Percentiles rank a stretch among this genome's conserved stretches.
Conservation (phyloP, 805 yeast genomes). For the Candida schatavii region DNA sequence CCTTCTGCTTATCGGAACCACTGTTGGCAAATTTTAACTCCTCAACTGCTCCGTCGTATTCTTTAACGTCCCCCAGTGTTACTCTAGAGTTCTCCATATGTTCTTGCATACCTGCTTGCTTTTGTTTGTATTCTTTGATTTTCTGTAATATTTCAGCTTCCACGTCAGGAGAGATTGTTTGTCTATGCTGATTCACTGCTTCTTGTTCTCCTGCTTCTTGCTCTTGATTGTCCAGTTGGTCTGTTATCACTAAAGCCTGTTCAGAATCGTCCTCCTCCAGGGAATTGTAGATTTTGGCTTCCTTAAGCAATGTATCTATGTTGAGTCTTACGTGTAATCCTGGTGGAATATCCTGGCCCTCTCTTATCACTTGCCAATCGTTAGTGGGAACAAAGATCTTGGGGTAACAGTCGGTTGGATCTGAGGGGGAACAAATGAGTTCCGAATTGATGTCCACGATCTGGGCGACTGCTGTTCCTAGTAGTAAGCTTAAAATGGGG, state of each 20-base stretch:
- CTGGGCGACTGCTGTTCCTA: slow-evolving; percentile 4
- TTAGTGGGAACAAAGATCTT: slow-evolving; percentile 56
- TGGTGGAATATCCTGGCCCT: slow-evolving; percentile 74
- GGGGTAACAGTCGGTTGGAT: slow-evolving; percentile 59
- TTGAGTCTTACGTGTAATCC: slow-evolving; percentile 78
- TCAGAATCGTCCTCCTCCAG: slow-evolving; percentile 13
- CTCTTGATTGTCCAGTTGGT: slow-evolving; percentile 1
- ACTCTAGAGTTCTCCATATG: slow-evolving; percentile 8
- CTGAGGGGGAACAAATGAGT: slow-evolving; percentile 15
- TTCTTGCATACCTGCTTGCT: not conserved
- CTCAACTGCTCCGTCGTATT: slow-evolving; percentile 17
- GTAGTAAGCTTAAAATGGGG: slow-evolving; percentile 1
- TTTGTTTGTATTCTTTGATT: not conserved
- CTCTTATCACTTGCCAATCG: slow-evolving; percentile 68
- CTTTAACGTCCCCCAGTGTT: slow-evolving; percentile 14
- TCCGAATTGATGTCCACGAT: slow-evolving; percentile 12
- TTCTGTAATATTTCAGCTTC: not conserved
- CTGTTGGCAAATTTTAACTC: slow-evolving; percentile 11
- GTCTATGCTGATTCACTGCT: slow-evolving; percentile 3
- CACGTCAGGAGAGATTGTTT: slow-evolving; percentile 5
- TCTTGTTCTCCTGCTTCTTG: not conserved
- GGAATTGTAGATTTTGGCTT: slow-evolving; percentile 56
- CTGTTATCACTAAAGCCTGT: slow-evolving; percentile 5
- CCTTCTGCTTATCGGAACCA: slow-evolving; percentile 15
- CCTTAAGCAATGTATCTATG: slow-evolving; percentile 64